A percentile compares a stretch with the other conserved stretches of the same genome.
Conservation (phyloP, 352 stramenopile genomes). For the Elongisporangium undulatum region DNA sequence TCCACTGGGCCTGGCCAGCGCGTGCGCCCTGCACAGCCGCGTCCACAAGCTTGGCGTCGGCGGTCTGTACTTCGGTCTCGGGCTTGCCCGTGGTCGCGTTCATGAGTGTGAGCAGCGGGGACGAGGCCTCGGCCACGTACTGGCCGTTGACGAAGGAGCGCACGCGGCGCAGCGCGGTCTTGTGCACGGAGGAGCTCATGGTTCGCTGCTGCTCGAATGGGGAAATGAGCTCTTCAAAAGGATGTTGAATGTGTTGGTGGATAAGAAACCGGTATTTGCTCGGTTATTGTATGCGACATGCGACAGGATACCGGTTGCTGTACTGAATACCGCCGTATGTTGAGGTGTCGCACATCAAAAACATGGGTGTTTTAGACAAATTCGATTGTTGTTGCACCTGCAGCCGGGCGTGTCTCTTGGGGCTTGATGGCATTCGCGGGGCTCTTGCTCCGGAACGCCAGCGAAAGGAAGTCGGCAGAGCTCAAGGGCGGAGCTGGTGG, state of each 20-base stretch:
- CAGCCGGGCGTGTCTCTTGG: background rate
- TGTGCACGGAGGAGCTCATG: background rate
- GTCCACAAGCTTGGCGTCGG: constrained; percentile 41
- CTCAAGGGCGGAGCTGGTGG: background rate
- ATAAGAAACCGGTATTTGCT: background rate
- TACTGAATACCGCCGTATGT: background rate
- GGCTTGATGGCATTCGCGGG: background rate
- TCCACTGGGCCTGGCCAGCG: constrained; percentile 61
- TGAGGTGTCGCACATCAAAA: background rate
- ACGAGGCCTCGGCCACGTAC: constrained; percentile 23
- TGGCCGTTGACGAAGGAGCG: constrained; percentile 78
- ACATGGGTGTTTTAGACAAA: background rate
- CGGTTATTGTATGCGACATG: background rate
- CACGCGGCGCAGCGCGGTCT: constrained; percentile 20
- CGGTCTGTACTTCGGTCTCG: constrained; percentile 49
- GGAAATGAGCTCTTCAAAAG: background rate
- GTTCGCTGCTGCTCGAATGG: background rate
- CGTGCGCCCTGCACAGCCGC: constrained; percentile 37
- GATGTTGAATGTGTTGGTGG: background rate
- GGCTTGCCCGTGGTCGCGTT: constrained; percentile 44
- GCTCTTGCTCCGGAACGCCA: background rate
- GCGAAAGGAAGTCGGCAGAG: background rate
- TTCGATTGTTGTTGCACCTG: background rate
- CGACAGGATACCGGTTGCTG: background rate
- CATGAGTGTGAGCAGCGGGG: constrained; percentile 40